These are phyloP conservation scores for Penicillium sp. DNA, from an alignment of 2,329 filamentous ascomycete species.

Conservation along the genomic window DNA sequence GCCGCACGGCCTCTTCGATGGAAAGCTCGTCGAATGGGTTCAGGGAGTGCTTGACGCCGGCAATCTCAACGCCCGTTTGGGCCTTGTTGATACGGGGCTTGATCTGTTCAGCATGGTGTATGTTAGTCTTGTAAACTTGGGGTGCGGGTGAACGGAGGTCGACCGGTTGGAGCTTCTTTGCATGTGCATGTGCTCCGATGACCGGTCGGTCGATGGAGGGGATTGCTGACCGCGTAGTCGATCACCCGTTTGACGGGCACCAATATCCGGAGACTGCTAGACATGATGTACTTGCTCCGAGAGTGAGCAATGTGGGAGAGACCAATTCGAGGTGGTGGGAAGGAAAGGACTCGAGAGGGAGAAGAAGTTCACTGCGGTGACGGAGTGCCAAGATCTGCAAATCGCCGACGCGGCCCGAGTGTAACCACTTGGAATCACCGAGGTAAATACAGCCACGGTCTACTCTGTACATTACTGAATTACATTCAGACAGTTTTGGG, in stretches of 20 bases:
- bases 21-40: slow-evolving; percentile 99
- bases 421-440: slow-evolving; percentile 27
- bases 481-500: too few species aligned
- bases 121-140: slow-evolving; percentile 4
- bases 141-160: neutral
- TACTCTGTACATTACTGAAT: too few species aligned
- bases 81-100: slow-evolving; percentile 65
- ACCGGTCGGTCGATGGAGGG: slow-evolving; percentile 5
- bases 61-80: slow-evolving; percentile 82
- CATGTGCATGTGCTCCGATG: slow-evolving; percentile 6
- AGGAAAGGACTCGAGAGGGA: slow-evolving; percentile 9
- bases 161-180: neutral
- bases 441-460: slow-evolving; percentile 29
- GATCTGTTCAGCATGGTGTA: slow-evolving; percentile 43
- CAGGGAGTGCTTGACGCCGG: slow-evolving; percentile 93
- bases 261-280: slow-evolving; percentile 59
- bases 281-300: slow-evolving; percentile 33
- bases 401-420: slow-evolving; percentile 32
- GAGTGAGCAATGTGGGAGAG: slow-evolving; percentile 2
- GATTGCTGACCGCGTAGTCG: slow-evolving; percentile 66
- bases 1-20: slow-evolving; percentile 88
- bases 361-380: slow-evolving; percentile 22
- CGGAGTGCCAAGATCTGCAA: slow-evolving; percentile 29
- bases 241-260: slow-evolving; percentile 80
- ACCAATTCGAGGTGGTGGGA: slow-evolving; percentile 11